Percentiles rank a stretch among this genome's conserved stretches.
Evolutionary conservation across 1,284 basidiomycete species (phyloP).

Genomic region (Somion occarium): DNA sequence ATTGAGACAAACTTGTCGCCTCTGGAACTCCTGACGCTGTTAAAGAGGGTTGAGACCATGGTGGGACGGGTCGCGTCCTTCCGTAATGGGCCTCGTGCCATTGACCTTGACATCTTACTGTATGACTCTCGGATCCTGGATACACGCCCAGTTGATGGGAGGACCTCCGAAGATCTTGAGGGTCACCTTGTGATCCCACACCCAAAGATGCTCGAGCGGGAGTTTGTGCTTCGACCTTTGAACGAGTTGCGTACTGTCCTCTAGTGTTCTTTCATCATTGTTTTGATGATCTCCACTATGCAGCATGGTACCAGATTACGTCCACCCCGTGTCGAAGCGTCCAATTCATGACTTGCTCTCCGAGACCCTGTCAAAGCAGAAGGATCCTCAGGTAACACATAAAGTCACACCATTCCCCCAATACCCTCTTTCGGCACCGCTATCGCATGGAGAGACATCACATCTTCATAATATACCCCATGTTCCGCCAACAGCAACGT

Average conservation of each 20-base stretch:
- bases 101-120: constrained; percentile 89
- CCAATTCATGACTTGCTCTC: constrained; percentile 45
- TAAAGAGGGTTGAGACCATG: constrained; percentile 73
- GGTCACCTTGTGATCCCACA: constrained; percentile 83
- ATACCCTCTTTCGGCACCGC: constrained; percentile 32
- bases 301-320: constrained; percentile 68
- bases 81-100: constrained; percentile 83
- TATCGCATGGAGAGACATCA: constrained; percentile 3
- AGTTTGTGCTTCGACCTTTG: constrained; percentile 89
- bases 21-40: constrained; percentile 51
- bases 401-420: constrained; percentile 65
- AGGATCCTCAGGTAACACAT: constrained; percentile 44
- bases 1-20: constrained; percentile 73
- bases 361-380: constrained; percentile 29
- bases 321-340: constrained; percentile 54
- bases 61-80: constrained; percentile 84
- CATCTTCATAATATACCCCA: constrained; percentile 10
- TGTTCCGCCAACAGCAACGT: constrained; percentile 46
- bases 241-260: constrained; percentile 60
- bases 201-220: constrained; percentile 74
- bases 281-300: neutral
- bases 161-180: constrained; percentile 46
- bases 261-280: neutral
- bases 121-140: constrained; percentile 69
- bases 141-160: constrained; percentile 42